Base-by-base conservation (phyloP, 129 eudicot genomes). In the Flaveria robusta region DNA sequence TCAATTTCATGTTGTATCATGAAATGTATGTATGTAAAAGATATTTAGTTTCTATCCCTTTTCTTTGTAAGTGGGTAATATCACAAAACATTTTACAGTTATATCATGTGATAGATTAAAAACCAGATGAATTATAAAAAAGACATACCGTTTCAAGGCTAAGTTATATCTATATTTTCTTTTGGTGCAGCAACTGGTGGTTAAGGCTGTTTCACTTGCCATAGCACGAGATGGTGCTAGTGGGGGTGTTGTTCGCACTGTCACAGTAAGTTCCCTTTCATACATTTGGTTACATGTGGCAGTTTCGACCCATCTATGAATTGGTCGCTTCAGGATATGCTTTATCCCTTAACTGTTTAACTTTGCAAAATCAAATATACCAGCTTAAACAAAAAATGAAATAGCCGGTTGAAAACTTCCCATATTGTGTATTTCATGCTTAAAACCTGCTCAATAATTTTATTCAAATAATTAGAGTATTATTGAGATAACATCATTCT, bases 171-270 rank as follows among this genome's bases (percentile, higher is more conserved):
- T 37, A 7, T 54, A 34, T 63, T 26, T 67, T 80, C 66, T 52
- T 70, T 72, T 66, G 9, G 20, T 65, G 74, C 90, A 90, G 98
- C 71, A 83, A 88, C 70, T 93, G 76, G 98, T 93, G 52, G 96
- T 90, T 8, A 88, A 93, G 86, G 96, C 98, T 24, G 98, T 93
- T 52, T 93, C 98, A 77, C 98, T 93, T 70, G 98, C 98, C 43
- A 93, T 93, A 68, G 98, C 98, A 66, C 90, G 98, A 27, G 98
- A 93, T 85, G 98, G 98, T 75, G 98, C 98, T 54, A 93, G 98
- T 76, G 98, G 98, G 29, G 98, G 98, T 20, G 98, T 93, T 71
- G 92, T 93, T 59, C 92, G 98, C 47, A 93, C 98, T 27, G 98
- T 93, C 72, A 93, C 83, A 31, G 96, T 93, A 83, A 90, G 95